Percentiles rank a stretch among this genome's conserved stretches.
These are phyloP conservation scores for Hordeum vulgare DNA, from an alignment of 176 grass and related monocot species.

Conservation along the genomic window MorexV3_pseudomolecules_assembly NC_058521.1:310745328-310745827, in stretches of 20 bases:
- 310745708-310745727: too few species aligned
- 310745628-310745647: constrained; percentile 79
- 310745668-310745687: too few species aligned
- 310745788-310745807: too few species aligned
- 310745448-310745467: neutral
- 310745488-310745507: constrained; percentile 66
- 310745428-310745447: constrained; percentile 82
- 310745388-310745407: too few species aligned
- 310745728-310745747: too few species aligned
- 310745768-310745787: too few species aligned
- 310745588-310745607: constrained; percentile 70
- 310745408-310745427: constrained; percentile 53
- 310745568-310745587: constrained; percentile 53
- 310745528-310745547: too few species aligned
- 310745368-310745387: neutral
- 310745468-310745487: constrained; percentile 24
- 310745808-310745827: too few species aligned
- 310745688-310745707: too few species aligned
- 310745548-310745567: constrained; percentile 75
- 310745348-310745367: neutral
- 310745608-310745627: constrained; percentile 63
- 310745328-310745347: neutral
- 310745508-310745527: constrained; percentile 75
- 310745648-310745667: too few species aligned
- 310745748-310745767: too few species aligned